Conservation (phyloP, 257 asterid species). For the Solanum medicagineum region DNA sequence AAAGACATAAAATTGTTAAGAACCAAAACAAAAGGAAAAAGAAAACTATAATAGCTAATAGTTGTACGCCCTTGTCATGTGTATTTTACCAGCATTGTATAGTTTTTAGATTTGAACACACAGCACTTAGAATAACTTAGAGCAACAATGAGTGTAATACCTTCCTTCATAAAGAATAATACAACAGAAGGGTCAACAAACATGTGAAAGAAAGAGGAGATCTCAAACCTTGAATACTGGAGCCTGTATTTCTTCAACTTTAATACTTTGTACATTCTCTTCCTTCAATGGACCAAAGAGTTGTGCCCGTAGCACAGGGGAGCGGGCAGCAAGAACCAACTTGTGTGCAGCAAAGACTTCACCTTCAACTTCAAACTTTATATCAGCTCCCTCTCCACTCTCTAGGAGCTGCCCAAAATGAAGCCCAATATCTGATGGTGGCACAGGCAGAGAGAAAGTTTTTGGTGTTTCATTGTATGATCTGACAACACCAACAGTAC, state of each 20-base stretch:
- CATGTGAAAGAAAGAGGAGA: neutral
- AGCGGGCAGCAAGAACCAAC: conserved; percentile 14
- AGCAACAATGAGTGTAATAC: neutral
- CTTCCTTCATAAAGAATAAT: neutral
- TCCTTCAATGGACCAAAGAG: conserved; percentile 15
- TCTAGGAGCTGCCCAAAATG: conserved; percentile 10
- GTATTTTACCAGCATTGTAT: neutral
- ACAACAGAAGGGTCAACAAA: neutral
- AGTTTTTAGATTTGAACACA: neutral
- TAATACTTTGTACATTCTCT: conserved; percentile 1
- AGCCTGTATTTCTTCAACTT: conserved; percentile 9
- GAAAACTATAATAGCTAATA: neutral
- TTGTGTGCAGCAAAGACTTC: conserved; percentile 9
- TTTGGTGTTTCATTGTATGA: conserved; percentile 6
- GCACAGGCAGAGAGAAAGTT: neutral
- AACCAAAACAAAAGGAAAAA: neutral
- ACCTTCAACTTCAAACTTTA: conserved; percentile 10
- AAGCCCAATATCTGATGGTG: conserved; percentile 3
- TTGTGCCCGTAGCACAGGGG: conserved; percentile 17
- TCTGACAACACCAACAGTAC: conserved; percentile 16
- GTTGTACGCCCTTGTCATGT: neutral
- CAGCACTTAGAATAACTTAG: neutral
- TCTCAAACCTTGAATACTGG: conserved; percentile 1
- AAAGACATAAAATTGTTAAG: neutral
- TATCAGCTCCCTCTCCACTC: conserved; percentile 10